These are phyloP conservation scores for Penicillium pancosmium DNA, from an alignment of 495 filamentous ascomycete species.

Conservation along the genomic window DNA sequence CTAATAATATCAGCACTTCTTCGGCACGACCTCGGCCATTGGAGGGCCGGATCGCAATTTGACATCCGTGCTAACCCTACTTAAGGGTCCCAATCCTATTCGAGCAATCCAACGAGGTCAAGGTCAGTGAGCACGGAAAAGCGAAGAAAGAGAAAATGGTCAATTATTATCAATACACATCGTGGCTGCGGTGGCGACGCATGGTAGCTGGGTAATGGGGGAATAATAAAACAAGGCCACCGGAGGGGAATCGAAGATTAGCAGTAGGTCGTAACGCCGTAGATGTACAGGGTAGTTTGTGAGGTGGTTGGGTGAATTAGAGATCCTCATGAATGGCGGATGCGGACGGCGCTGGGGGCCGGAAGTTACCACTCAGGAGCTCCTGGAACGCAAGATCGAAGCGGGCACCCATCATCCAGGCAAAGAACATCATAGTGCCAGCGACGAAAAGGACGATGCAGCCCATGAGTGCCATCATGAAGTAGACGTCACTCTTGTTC, in stretches of 20 bases:
- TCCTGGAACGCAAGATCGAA: conserved; percentile 65
- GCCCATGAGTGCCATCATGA: conserved; percentile 64
- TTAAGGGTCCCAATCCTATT: background rate
- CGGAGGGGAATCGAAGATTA: conserved; percentile 36
- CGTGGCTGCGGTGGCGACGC: conserved; percentile 18
- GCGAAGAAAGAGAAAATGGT: conserved; percentile 19
- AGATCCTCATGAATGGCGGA: conserved; percentile 25
- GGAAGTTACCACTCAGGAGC: conserved; percentile 52
- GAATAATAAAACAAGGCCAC: conserved; percentile 37
- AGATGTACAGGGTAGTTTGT: conserved; percentile 8
- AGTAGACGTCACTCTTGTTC: conserved; percentile 60
- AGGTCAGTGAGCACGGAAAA: conserved; percentile 4
- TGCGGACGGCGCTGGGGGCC: conserved; percentile 24
- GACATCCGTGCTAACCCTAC: conserved; percentile 85
- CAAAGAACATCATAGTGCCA: conserved; percentile 64
- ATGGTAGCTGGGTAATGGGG: conserved; percentile 7
- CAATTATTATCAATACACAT: conserved; percentile 43
- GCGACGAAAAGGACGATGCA: conserved; percentile 63
- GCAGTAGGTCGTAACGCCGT: conserved; percentile 40
- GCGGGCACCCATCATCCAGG: conserved; percentile 68
- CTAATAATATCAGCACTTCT: conserved; percentile 67
- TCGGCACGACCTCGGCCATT: conserved; percentile 95
- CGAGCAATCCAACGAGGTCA: background rate
- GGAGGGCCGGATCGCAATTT: conserved; percentile 90
- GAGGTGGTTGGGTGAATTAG: conserved; percentile 15